Conservation (phyloP, 2,329 filamentous ascomycete species). For the Rosellinia necatrix region DNA sequence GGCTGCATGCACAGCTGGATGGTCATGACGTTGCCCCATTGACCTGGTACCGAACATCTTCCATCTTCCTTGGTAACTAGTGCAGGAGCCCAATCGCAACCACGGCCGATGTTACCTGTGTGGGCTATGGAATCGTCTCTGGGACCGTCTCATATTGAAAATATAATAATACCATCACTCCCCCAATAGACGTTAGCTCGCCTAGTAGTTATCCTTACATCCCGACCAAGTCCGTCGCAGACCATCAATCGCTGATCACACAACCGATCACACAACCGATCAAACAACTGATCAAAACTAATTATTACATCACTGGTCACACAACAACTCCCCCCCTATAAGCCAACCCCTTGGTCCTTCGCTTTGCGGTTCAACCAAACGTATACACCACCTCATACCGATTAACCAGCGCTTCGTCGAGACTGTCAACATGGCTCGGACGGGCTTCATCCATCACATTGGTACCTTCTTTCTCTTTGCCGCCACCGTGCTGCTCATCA, state of each 20-base stretch:
- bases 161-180: no score
- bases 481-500: constrained; percentile 50
- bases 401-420: neutral
- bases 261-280: no score
- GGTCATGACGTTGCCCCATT: constrained; percentile 22
- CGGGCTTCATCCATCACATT: constrained; percentile 47
- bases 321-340: neutral
- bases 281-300: no score
- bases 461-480: constrained; percentile 52
- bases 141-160: no score
- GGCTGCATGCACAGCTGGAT: neutral
- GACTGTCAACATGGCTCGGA: constrained; percentile 31
- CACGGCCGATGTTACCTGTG: neutral
- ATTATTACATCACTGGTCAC: no score
- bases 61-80: constrained; percentile 13
- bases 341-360: no score
- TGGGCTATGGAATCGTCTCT: neutral
- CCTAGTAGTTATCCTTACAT: no score
- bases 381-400: neutral
- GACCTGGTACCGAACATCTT: constrained; percentile 1
- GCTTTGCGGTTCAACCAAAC: neutral
- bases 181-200: no score
- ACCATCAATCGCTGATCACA: no score
- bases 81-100: constrained; percentile 2
- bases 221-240: no score